Evolutionary conservation across 495 filamentous ascomycete species (phyloP).

Genomic region (Lophium mytilinum): DNA sequence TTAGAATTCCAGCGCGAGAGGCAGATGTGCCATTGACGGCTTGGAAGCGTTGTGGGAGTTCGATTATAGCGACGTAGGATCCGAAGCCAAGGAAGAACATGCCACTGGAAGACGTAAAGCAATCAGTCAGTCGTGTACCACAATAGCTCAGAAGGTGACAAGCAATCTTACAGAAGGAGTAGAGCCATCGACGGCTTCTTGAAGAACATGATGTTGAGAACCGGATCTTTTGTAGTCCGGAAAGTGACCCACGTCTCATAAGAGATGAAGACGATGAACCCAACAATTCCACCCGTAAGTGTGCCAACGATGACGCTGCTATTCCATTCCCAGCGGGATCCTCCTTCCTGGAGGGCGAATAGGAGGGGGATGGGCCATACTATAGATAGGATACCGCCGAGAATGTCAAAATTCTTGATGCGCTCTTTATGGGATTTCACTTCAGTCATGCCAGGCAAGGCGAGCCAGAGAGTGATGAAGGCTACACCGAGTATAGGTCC

Average conservation of each 20-base stretch:
- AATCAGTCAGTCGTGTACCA: background rate
- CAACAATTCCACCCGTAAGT: conserved; percentile 4
- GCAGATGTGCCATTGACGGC: conserved; percentile 17
- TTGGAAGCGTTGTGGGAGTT: conserved; percentile 26
- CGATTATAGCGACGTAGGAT: conserved; percentile 12
- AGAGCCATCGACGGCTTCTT: conserved; percentile 10
- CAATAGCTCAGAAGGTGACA: background rate
- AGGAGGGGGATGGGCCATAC: conserved; percentile 18
- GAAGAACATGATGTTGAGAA: conserved; percentile 16
- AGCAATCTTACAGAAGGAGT: conserved; percentile 12
- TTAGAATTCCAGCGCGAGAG: conserved; percentile 15
- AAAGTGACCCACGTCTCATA: conserved; percentile 14
- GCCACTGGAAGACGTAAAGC: background rate
- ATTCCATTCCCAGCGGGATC: conserved; percentile 15
- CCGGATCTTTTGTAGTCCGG: conserved; percentile 9
- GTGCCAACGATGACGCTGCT: conserved; percentile 20
- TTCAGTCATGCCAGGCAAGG: conserved; percentile 11
- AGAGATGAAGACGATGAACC: conserved; percentile 6
- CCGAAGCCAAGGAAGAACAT: conserved; percentile 16
- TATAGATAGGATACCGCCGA: conserved; percentile 16
- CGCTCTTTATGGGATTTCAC: conserved; percentile 12
- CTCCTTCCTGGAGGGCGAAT: conserved; percentile 24
- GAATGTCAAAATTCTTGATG: conserved; percentile 12
- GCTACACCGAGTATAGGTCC: conserved; percentile 15
- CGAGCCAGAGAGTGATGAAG: conserved; percentile 5